These are phyloP conservation scores for Iberis amara DNA, from an alignment of 441 rosid genomes.

Conservation along the genomic window DNA sequence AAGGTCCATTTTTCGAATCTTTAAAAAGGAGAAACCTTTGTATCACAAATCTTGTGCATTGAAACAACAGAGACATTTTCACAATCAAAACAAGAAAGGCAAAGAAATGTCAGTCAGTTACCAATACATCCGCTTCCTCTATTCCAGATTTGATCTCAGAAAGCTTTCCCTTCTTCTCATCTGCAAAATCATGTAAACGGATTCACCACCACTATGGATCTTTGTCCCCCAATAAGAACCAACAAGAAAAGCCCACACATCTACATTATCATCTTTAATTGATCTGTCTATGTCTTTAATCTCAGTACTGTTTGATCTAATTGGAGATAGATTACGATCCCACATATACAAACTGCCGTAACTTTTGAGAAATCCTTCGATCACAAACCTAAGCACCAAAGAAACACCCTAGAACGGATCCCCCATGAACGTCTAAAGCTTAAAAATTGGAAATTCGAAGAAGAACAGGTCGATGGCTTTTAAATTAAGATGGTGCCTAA, in stretches of 20 bases:
- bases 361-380: neutral
- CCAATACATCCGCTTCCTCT: constrained; percentile 78
- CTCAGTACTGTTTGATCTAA: neutral
- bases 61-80: neutral
- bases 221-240: neutral
- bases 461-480: too few species aligned
- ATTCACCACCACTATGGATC: neutral
- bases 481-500: neutral
- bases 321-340: neutral
- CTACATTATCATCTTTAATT: neutral
- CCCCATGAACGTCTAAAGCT: neutral
- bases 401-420: neutral
- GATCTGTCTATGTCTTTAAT: neutral
- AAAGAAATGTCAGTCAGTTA: constrained; percentile 16
- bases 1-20: constrained; percentile 62
- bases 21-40: neutral
- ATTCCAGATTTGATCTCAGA: constrained; percentile 59
- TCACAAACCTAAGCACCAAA: neutral
- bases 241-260: neutral
- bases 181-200: neutral
- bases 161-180: constrained; percentile 49
- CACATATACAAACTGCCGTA: neutral
- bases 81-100: neutral
- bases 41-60: neutral
- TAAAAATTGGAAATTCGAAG: neutral